phyloP scores from a whole-genome alignment of 1,284 basidiomycete genomes.

The Earliella scabrosa region DNA sequence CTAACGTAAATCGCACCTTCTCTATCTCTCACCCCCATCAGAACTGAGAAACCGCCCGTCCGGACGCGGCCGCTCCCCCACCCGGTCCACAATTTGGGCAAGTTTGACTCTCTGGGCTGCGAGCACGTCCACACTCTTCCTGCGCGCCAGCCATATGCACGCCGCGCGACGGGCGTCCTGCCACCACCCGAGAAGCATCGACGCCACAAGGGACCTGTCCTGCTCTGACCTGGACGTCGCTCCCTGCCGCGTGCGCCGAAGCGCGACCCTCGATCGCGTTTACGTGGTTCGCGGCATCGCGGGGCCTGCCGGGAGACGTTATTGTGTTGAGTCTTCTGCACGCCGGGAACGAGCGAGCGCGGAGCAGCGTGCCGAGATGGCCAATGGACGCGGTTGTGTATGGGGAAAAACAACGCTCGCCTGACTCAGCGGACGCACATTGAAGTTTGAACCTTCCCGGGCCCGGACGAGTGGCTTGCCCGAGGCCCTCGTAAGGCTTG shows the following conservation, averaged over 20 bases:
- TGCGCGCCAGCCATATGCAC: constrained; percentile 10
- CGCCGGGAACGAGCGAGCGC: neutral
- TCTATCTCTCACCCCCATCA: too few species aligned
- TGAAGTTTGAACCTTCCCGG: too few species aligned
- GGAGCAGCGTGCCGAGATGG: neutral
- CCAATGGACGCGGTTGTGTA: constrained; percentile 5
- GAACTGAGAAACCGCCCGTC: too few species aligned
- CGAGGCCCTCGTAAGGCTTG: too few species aligned
- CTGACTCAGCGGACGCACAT: constrained; percentile 4
- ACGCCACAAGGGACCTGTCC: neutral
- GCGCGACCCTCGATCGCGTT: constrained; percentile 9
- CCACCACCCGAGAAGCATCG: neutral
- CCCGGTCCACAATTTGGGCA: too few species aligned
- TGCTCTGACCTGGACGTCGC: neutral
- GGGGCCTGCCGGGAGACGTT: constrained; percentile 9
- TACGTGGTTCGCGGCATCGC: constrained; percentile 7
- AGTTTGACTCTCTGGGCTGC: too few species aligned
- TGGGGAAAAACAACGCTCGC: neutral
- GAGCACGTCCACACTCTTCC: constrained; percentile 10
- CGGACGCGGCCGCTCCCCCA: too few species aligned
- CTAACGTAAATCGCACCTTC: constrained; percentile 25
- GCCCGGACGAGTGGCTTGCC: too few species aligned
- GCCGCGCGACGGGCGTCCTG: too few species aligned
- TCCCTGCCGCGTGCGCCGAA: constrained; percentile 1
- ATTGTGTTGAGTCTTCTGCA: neutral